These are phyloP conservation scores for Carallia brachiata DNA, from an alignment of 345 rosid genomes.

Conservation along the genomic window DNA sequence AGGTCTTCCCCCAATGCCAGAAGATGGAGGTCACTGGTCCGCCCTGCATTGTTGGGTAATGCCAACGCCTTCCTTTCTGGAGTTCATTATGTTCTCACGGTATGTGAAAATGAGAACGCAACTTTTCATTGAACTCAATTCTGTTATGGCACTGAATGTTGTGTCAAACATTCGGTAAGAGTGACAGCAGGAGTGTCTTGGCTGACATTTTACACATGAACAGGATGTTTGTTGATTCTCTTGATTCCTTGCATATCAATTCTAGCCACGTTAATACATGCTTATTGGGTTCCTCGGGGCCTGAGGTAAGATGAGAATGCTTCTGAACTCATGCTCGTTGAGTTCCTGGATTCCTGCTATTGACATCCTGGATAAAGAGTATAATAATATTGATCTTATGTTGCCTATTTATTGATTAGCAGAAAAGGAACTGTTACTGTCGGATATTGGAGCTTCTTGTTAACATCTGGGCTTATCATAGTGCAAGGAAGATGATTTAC, in stretches of 20 bases:
- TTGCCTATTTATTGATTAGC: constrained; percentile 23
- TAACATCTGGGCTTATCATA: constrained; percentile 96
- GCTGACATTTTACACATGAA: constrained; percentile 8
- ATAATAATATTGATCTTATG: background rate
- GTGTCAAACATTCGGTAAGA: background rate
- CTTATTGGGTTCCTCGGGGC: constrained; percentile 55
- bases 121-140: constrained; percentile 5
- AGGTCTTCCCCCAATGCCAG: constrained; percentile 96
- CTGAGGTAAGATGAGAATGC: constrained; percentile 51
- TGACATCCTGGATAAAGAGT: background rate
- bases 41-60: constrained; percentile 93
- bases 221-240: constrained; percentile 96
- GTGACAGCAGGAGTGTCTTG: background rate
- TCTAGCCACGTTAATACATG: constrained; percentile 41
- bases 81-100: constrained; percentile 91
- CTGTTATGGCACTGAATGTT: background rate
- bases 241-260: constrained; percentile 65
- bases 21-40: constrained; percentile 90
- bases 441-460: constrained; percentile 78
- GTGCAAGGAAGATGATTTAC: constrained; percentile 85
- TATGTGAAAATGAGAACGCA: constrained; percentile 17
- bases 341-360: no score
- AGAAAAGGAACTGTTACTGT: constrained; percentile 91
- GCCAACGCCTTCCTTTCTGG: constrained; percentile 95
- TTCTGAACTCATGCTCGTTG: no score